Evolutionary conservation across 2,329 filamentous ascomycete genomes (phyloP).

Genomic region (Whalleya microplaca): DNA sequence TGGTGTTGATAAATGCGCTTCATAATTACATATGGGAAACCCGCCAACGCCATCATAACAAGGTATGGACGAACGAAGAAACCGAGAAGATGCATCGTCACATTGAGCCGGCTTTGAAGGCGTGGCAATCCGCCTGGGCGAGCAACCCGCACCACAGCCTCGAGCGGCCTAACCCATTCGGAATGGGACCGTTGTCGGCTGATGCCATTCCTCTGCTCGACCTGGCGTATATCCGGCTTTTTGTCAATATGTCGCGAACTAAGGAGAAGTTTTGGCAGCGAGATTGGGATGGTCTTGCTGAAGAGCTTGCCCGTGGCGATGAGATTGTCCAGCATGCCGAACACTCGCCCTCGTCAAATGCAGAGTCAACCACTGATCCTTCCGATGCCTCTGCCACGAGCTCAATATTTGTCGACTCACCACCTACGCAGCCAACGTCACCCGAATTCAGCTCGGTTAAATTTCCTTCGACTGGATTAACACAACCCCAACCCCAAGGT

Average conservation of each 20-base stretch:
- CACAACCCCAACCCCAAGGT: slow-evolving; percentile 33
- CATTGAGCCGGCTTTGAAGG: slow-evolving; percentile 89
- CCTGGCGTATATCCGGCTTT: slow-evolving; percentile 87
- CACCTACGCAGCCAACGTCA: slow-evolving; percentile 54
- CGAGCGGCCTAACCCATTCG: slow-evolving; percentile 83
- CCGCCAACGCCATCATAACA: slow-evolving; percentile 83
- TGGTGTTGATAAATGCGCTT: slow-evolving; percentile 89
- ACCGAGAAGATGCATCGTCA: slow-evolving; percentile 95
- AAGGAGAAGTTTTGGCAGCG: slow-evolving; percentile 95
- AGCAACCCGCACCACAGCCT: slow-evolving; percentile 83
- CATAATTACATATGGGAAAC: slow-evolving; percentile 99
- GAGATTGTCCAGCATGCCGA: slow-evolving; percentile 77
- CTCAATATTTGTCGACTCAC: slow-evolving; percentile 55
- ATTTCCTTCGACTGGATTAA: slow-evolving; percentile 33
- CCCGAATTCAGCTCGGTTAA: slow-evolving; percentile 50
- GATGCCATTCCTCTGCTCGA: slow-evolving; percentile 91
- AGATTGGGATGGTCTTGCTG: slow-evolving; percentile 89
- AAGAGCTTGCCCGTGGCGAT: slow-evolving; percentile 78
- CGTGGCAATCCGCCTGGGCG: slow-evolving; percentile 93
- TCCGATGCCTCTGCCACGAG: slow-evolving; percentile 52
- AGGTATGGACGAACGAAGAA: slow-evolving; percentile 88
- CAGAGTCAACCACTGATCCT: slow-evolving; percentile 49
- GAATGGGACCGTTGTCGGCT: slow-evolving; percentile 79
- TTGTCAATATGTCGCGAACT: slow-evolving; percentile 87
- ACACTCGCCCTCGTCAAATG: slow-evolving; percentile 57